Percentiles rank a stretch among this genome's conserved stretches.
These are phyloP conservation scores for Suaeda aralocaspica DNA, from an alignment of 148 eudicot species.

Conservation along the genomic window DNA sequence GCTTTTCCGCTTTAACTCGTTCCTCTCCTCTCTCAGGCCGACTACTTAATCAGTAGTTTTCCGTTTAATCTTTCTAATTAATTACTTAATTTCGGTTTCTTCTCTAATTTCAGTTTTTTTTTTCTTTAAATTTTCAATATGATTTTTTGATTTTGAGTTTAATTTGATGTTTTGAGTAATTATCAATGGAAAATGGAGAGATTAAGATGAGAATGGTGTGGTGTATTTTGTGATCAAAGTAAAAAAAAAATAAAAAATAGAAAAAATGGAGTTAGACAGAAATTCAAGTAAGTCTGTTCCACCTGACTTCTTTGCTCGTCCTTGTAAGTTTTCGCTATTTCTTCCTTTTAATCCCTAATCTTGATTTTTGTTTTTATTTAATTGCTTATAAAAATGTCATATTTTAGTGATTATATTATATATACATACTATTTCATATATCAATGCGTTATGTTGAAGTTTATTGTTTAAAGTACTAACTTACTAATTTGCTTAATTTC, in stretches of 20 bases:
- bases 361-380: not conserved
- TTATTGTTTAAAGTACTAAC: no score
- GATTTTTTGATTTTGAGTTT: no score
- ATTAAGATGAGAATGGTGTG: not conserved
- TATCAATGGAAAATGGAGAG: not conserved
- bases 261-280: conserved; percentile 22
- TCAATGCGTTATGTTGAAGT: not conserved
- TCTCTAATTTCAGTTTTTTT: no score
- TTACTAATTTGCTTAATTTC: no score
- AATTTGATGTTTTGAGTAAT: not conserved
- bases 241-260: not conserved
- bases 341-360: not conserved
- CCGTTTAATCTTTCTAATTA: no score
- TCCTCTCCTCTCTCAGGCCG: no score
- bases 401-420: not conserved
- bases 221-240: not conserved
- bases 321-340: conserved; percentile 24
- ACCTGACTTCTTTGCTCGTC: conserved; percentile 32
- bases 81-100: no score
- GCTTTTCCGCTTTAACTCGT: no score
- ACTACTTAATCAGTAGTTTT: no score
- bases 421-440: no score
- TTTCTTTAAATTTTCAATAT: no score
- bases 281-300: conserved; percentile 27
- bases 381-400: not conserved